Base-by-base conservation (phyloP, 2,329 filamentous ascomycete species). In the Thelonectria rubi region DNA sequence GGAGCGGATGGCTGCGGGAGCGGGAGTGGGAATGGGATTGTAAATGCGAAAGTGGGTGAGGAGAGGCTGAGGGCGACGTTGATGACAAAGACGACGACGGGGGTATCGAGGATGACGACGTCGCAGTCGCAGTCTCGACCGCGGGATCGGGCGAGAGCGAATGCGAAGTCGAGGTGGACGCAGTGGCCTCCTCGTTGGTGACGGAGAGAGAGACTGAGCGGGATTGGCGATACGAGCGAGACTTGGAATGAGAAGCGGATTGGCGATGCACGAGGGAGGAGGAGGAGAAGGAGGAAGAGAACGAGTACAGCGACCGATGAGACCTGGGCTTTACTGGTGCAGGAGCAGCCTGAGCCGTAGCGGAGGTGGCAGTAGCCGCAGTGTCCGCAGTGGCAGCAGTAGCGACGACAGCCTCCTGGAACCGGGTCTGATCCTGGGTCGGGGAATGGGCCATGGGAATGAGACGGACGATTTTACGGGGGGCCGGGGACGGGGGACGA, bases 361-460 rank as follows among this genome's bases (percentile, higher is more conserved):
- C 39, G 49, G 53, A 46, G 62, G 18, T 21, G 30, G 26, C 17
- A 65, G 66, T 54, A 58, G 68, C 64, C 53, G 45, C 49, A 58
- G 60, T 62, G 65, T 53, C 58, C 48, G 58, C 51, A 48, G 49
- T 53, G 58, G 49, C 59, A 47, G 58, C 60, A 62, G 66, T 68
- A 59, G 64, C 67, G 67, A 48, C 63, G 61, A 59, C 60, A 20
- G 45, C 26, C 45, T 46, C 60, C 67, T 58, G 60, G 56, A 58
- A 60, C 54, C 49, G 45, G 51, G 46, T 47, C 60, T 62, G 66
- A 55, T 61, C 51, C 63, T 57, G 62, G 54, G 56, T 56, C 57
- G 21, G 52, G 37, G 56, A 34, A 67, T 67, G 59, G 53, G 61
- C 64, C 62, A 69, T 69, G 68, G 63, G 61, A 55, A 66, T 67